phyloP scores from a whole-genome alignment of 1,139 yeast genomes.

The Scheffersomyces lignicola region DNA sequence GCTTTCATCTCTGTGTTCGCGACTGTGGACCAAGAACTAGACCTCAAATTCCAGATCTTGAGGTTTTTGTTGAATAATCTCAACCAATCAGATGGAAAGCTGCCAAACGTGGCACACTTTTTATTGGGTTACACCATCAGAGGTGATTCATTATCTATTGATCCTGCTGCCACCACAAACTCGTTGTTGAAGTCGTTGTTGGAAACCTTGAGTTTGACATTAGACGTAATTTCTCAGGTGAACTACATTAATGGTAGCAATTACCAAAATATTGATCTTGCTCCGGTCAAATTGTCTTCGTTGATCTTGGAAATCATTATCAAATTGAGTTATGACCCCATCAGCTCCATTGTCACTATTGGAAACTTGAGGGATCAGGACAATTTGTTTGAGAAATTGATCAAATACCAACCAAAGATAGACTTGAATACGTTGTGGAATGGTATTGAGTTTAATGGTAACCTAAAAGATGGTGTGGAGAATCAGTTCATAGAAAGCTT shows the following conservation, averaged over 20 bases:
- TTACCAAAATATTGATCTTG: slow-evolving; percentile 43
- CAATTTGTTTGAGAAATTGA: slow-evolving; percentile 52
- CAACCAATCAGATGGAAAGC: slow-evolving; percentile 32
- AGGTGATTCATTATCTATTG: slow-evolving; percentile 30
- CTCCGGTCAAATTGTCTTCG: slow-evolving; percentile 59
- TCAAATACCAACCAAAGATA: slow-evolving; percentile 57
- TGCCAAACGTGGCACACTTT: slow-evolving; percentile 67
- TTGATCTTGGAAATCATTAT: slow-evolving; percentile 60
- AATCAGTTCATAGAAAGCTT: slow-evolving; percentile 37
- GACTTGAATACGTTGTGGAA: slow-evolving; percentile 53
- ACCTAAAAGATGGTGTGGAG: slow-evolving; percentile 23
- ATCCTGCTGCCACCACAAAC: slow-evolving; percentile 18
- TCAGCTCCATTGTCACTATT: slow-evolving; percentile 54
- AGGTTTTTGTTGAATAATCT: slow-evolving; percentile 58
- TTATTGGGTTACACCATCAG: slow-evolving; percentile 63
- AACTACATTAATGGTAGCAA: slow-evolving; percentile 40
- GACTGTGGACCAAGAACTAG: slow-evolving; percentile 34
- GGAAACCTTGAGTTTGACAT: slow-evolving; percentile 46
- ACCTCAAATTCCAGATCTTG: slow-evolving; percentile 57
- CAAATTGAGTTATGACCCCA: slow-evolving; percentile 55
- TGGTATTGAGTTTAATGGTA: slow-evolving; percentile 43
- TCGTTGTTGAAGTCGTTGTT: slow-evolving; percentile 61
- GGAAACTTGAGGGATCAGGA: slow-evolving; percentile 47
- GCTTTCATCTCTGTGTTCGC: slow-evolving; percentile 75
- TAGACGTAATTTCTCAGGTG: slow-evolving; percentile 40